Evolutionary conservation across 108 stramenopile genomes (phyloP), one percentile per base, ranked within the genome.

Genomic region (Cyclotella baltica): DNA sequence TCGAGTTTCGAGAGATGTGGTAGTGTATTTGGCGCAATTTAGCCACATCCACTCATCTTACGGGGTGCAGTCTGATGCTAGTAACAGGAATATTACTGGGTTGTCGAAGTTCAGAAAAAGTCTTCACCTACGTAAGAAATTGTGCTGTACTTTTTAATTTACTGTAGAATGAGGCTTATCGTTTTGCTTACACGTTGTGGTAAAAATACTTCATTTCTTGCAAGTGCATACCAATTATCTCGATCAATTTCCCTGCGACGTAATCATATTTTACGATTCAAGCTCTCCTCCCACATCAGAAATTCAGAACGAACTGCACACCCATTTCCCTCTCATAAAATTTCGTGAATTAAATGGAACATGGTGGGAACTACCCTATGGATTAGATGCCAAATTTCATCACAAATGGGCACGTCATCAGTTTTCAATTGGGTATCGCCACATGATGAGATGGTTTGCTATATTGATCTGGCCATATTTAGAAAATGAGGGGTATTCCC

Each of bases 371-470:
- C 23, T 76, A 20, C 76, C 76, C 8, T 62, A 67, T 43, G 56
- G 43, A 19, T 33, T 83, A 3, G 46, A 76, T 0, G 43, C 59
- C 1, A 38, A 40, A 18, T 52, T 67, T 51, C 47, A 48, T n/a
- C 23, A 35, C 36, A 30, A 36, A 16, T 76, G 75, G 75, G 64
- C 72, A 22, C 69, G 75, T 34, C 52, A 70, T 9, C 43, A 37
- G 15, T 83, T 52, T 67, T 53, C 66, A 20, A 66, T 77, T 4
- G 87, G 87, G 27, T 87, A 87, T 51, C 80, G 90, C 30, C 80
- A 81, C 23, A 94, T 91, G 93, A 92, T 92, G 84, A 89, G 89
- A 62, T 92, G 85, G 81, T 94, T 83, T 82, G 89, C 88, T 0
- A 86, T 92, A 55, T 77, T 82, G 30, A 80, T 94, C 15, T 94